A percentile compares a stretch with the other conserved stretches of the same genome.
Evolutionary conservation across 164 flowering plant genomes (phyloP).

Genomic region (Paratinospora sagittata): DNA sequence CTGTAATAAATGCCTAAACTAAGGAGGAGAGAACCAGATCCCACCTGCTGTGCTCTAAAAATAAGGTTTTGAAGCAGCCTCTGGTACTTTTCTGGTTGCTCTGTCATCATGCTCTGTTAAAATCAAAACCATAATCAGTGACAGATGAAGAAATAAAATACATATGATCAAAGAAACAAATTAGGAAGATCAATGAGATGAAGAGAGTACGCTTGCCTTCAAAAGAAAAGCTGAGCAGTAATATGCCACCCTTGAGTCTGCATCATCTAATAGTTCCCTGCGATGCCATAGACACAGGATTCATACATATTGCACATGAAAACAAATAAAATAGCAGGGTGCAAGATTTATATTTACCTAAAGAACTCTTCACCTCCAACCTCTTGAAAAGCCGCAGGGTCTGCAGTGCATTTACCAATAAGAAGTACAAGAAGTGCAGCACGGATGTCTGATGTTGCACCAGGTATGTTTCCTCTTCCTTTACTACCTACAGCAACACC

Average conservation of each 20-base stretch:
- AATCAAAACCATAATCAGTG: slow-evolving; percentile 11
- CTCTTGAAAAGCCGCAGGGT: slow-evolving; percentile 72
- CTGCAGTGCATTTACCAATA: slow-evolving; percentile 92
- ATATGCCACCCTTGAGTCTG: slow-evolving; percentile 97
- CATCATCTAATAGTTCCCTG: slow-evolving; percentile 92
- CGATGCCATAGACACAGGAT: slow-evolving; percentile 21
- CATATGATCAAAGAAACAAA: background rate
- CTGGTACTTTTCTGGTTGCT: slow-evolving; percentile 87
- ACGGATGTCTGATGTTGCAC: slow-evolving; percentile 90
- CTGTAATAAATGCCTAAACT: background rate
- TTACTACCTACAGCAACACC: slow-evolving; percentile 99
- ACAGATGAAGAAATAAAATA: slow-evolving; percentile 7
- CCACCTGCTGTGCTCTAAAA: slow-evolving; percentile 96
- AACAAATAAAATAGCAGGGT: background rate
- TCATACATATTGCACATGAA: slow-evolving; percentile 3
- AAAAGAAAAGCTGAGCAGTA: slow-evolving; percentile 92
- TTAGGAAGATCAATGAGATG: background rate
- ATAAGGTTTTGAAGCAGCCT: slow-evolving; percentile 82
- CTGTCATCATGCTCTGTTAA: slow-evolving; percentile 97
- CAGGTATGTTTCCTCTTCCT: slow-evolving; percentile 94
- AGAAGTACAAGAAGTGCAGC: slow-evolving; percentile 88
- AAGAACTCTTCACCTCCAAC: slow-evolving; percentile 93
- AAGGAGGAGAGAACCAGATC: slow-evolving; percentile 5
- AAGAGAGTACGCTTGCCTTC: slow-evolving; percentile 52
- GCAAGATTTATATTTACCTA: slow-evolving; percentile 37